Evolutionary conservation across 2,329 filamentous ascomycete species (phyloP).

Genomic region (Hypoxylon sp.): DNA sequence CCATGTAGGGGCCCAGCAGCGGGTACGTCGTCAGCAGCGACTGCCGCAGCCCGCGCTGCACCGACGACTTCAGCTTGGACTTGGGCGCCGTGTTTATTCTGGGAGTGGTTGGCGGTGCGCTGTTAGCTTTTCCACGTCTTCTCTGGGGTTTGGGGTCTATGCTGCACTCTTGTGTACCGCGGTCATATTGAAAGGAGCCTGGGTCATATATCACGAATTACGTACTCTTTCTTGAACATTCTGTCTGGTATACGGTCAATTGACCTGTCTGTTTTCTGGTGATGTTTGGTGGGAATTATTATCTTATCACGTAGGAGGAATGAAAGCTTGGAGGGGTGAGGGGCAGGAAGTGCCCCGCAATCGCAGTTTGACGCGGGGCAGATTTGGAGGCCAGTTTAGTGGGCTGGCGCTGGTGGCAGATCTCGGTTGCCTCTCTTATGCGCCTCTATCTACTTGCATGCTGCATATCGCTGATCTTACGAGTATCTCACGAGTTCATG

Average conservation of each 20-base stretch:
- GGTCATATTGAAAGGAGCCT: constrained; percentile 1
- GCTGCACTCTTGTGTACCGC: too few relatives aligned
- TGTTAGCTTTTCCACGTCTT: constrained; percentile 30
- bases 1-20: constrained; percentile 84
- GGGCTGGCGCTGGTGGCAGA: background rate
- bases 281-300: constrained; percentile 8
- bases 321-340: constrained; percentile 47
- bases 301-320: constrained; percentile 31
- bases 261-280: constrained; percentile 11
- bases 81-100: constrained; percentile 81
- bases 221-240: constrained; percentile 96
- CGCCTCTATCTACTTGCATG: background rate
- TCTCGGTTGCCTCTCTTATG: too few relatives aligned
- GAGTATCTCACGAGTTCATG: background rate
- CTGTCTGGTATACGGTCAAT: constrained; percentile 45
- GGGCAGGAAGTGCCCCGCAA: constrained; percentile 29
- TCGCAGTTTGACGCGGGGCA: constrained; percentile 27
- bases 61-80: constrained; percentile 97
- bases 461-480: background rate
- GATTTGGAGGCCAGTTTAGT: constrained; percentile 5
- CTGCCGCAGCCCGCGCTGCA: constrained; percentile 84
- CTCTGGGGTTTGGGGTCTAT: too few relatives aligned
- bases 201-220: background rate
- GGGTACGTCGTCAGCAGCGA: constrained; percentile 87
- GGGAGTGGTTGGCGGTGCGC: constrained; percentile 9